Conservation (phyloP, 768 basidiomycete genomes). For the Termitomyces sp. region DNA sequence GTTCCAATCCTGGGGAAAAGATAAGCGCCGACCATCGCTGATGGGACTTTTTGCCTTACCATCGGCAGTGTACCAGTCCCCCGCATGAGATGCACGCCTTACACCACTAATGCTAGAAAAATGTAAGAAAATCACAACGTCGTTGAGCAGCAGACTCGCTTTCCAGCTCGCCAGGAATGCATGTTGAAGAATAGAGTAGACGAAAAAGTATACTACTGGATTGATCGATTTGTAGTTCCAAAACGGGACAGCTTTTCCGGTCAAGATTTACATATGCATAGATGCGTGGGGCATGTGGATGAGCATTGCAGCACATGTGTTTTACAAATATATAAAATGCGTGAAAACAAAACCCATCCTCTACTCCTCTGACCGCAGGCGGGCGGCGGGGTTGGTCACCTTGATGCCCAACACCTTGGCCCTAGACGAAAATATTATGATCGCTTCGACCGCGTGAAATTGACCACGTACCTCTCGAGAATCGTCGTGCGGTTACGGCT, state of each 20-base stretch:
- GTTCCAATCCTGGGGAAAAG: constrained; percentile 39
- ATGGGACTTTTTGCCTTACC: constrained; percentile 32
- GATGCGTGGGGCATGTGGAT: constrained; percentile 35
- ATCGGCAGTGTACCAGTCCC: constrained; percentile 81
- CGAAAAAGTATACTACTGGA: background rate
- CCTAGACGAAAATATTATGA: constrained; percentile 31
- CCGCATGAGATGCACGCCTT: constrained; percentile 76
- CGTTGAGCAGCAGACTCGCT: constrained; percentile 10
- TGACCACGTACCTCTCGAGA: constrained; percentile 65
- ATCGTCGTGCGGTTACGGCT: constrained; percentile 92
- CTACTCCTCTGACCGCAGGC: constrained; percentile 93
- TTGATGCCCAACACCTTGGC: constrained; percentile 86
- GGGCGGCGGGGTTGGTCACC: constrained; percentile 89
- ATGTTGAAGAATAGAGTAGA: background rate
- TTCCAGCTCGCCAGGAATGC: constrained; percentile 14
- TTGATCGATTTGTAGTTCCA: constrained; percentile 3
- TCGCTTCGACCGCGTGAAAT: background rate
- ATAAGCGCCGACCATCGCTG: constrained; percentile 10
- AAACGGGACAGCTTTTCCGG: constrained; percentile 1
- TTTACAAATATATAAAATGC: constrained; percentile 45
- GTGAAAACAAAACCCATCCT: constrained; percentile 34
- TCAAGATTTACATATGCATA: constrained; percentile 6
- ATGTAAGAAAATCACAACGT: background rate
- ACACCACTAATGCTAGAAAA: constrained; percentile 12
- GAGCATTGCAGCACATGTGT: constrained; percentile 47